phyloP scores from a whole-genome alignment of 2,329 filamentous ascomycete species.

The Colletotrichum destructivum region DNA sequence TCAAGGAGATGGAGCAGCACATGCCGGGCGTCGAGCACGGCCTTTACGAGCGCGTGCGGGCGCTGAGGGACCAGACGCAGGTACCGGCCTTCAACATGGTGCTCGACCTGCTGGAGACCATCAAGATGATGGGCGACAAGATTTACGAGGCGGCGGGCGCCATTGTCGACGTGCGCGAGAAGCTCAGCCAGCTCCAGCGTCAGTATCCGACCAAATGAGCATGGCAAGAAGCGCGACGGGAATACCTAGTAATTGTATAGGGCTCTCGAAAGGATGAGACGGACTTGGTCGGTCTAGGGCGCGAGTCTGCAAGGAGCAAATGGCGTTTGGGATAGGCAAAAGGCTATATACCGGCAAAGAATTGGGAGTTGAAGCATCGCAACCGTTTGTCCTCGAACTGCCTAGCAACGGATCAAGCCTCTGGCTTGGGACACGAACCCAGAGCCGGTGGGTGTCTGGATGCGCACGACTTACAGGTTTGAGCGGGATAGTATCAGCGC shows the following conservation, averaged over 20 bases:
- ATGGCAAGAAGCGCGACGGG: conserved; percentile 43
- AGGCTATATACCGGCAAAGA: conserved; percentile 26
- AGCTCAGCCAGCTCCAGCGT: conserved; percentile 46
- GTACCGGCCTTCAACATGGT: conserved; percentile 42
- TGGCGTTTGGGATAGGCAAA: conserved; percentile 39
- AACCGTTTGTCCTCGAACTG: background rate
- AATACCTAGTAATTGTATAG: conserved; percentile 1
- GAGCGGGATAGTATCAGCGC: background rate
- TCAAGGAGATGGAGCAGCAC: conserved; percentile 62
- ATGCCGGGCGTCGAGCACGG: conserved; percentile 65
- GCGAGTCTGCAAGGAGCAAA: conserved; percentile 14
- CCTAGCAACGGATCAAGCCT: background rate
- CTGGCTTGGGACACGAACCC: background rate
- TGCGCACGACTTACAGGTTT: background rate
- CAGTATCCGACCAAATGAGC: conserved; percentile 46
- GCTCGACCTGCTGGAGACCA: conserved; percentile 42
- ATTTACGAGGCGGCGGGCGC: conserved; percentile 41
- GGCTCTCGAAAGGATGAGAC: background rate
- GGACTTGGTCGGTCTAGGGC: background rate
- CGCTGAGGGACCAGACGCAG: conserved; percentile 42
- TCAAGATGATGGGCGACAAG: conserved; percentile 44
- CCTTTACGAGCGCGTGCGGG: conserved; percentile 53
- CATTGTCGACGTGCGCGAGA: conserved; percentile 44
- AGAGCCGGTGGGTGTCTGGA: background rate
- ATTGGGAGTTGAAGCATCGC: conserved; percentile 10